These are phyloP conservation scores for Kwoniella mangroviensis DNA, from an alignment of 768 basidiomycete species.

Conservation along the genomic window DNA sequence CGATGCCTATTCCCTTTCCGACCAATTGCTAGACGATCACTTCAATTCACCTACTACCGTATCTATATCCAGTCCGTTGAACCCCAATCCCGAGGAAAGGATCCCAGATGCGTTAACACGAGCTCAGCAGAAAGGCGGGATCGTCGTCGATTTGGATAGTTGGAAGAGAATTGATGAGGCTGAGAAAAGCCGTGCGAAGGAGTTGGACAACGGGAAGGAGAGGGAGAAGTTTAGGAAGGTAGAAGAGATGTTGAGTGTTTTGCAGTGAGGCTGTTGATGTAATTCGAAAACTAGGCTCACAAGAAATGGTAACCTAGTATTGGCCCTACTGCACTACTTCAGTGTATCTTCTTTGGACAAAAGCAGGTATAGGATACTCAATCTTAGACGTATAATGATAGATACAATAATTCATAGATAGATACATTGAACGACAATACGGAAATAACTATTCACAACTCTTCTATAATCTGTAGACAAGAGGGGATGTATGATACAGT, in stretches of 20 bases:
- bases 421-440: not conserved
- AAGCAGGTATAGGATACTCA: no score
- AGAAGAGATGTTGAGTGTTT: slow-evolving; percentile 58
- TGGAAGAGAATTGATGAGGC: slow-evolving; percentile 78
- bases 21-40: slow-evolving; percentile 70
- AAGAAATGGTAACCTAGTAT: not conserved
- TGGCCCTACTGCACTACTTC: no score
- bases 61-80: slow-evolving; percentile 13
- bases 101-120: slow-evolving; percentile 59
- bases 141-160: slow-evolving; percentile 68
- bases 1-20: slow-evolving; percentile 80
- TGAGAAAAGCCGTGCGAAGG: slow-evolving; percentile 62
- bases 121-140: slow-evolving; percentile 55
- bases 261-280: slow-evolving; percentile 5
- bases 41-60: slow-evolving; percentile 32
- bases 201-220: slow-evolving; percentile 63
- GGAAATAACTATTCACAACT: no score
- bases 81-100: slow-evolving; percentile 60
- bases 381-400: not conserved
- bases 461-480: no score
- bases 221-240: slow-evolving; percentile 60
- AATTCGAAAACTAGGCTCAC: not conserved
- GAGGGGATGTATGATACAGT: no score
- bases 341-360: no score
- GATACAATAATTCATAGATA: not conserved